Conservation (phyloP, 2,329 filamentous ascomycete genomes). For the Phaeosphaeriaceae sp. region DNA sequence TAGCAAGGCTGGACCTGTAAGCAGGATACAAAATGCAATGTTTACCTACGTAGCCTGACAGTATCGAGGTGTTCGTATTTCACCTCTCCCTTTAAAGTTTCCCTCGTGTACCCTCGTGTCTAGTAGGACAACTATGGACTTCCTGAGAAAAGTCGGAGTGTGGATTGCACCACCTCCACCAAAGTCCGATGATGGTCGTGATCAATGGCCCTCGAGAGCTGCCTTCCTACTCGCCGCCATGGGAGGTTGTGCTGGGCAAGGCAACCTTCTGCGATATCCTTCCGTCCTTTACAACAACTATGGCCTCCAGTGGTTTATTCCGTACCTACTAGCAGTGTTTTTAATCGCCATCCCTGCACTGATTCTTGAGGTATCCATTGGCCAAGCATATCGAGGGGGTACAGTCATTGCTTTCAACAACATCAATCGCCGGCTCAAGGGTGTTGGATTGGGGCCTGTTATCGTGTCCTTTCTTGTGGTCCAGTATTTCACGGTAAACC, state of each 20-base stretch:
- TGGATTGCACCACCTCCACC: constrained; percentile 44
- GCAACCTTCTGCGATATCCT: constrained; percentile 64
- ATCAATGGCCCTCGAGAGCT: constrained; percentile 63
- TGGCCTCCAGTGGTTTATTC: constrained; percentile 66
- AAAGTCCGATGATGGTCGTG: constrained; percentile 53
- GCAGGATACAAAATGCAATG: constrained; percentile 24
- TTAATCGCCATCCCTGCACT: constrained; percentile 63
- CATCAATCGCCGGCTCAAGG: constrained; percentile 60
- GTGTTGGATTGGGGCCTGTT: constrained; percentile 60
- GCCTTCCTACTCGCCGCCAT: constrained; percentile 65
- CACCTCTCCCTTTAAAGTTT: background rate
- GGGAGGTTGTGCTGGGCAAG: constrained; percentile 65
- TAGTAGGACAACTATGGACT: constrained; percentile 15
- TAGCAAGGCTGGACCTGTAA: constrained; percentile 13
- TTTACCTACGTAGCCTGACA: constrained; percentile 8
- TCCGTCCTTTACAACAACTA: constrained; percentile 67
- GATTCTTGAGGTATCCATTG: constrained; percentile 61
- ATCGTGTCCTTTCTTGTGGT: constrained; percentile 61
- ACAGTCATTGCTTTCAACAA: constrained; percentile 61
- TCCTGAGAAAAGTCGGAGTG: constrained; percentile 28
- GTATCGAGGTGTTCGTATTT: constrained; percentile 1
- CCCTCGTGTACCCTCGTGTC: no score
- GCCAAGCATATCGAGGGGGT: constrained; percentile 62
- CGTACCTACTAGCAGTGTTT: constrained; percentile 62
- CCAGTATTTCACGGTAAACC: constrained; percentile 63